These are phyloP conservation scores for Rhodosporidiobolus odoratus DNA, from an alignment of 768 basidiomycete genomes.

Conservation along the genomic window DNA sequence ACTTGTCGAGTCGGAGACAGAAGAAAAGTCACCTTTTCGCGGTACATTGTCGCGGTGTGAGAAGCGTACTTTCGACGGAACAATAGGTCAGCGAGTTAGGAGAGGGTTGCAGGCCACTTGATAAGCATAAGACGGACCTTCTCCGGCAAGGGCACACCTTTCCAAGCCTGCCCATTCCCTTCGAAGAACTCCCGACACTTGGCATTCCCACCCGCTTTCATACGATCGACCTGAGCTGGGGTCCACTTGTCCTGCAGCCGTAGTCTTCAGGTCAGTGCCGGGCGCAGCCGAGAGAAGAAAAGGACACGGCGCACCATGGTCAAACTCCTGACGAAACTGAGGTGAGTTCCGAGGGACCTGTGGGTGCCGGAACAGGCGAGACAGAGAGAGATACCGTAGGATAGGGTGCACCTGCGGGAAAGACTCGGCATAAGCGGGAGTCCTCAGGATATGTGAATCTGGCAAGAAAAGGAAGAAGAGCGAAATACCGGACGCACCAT, in stretches of 20 bases:
- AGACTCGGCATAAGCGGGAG: background rate
- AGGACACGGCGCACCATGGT: slow-evolving; percentile 45
- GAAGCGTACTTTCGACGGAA: slow-evolving; percentile 61
- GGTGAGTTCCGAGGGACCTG: slow-evolving; percentile 87
- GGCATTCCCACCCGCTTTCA: slow-evolving; percentile 87
- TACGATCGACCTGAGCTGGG: slow-evolving; percentile 49
- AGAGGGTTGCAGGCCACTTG: slow-evolving; percentile 16
- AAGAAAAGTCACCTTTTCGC: too few species aligned
- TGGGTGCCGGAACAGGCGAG: slow-evolving; percentile 64
- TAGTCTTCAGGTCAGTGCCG: too few species aligned
- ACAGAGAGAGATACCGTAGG: slow-evolving; percentile 72
- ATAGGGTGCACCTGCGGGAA: slow-evolving; percentile 23
- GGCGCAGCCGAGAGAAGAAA: background rate
- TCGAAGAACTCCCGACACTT: slow-evolving; percentile 73
- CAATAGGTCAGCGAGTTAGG: background rate
- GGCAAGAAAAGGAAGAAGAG: background rate
- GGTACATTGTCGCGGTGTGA: slow-evolving; percentile 91
- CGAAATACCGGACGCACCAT: background rate
- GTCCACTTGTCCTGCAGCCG: slow-evolving; percentile 39
- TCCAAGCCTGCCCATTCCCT: slow-evolving; percentile 63
- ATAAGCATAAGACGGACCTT: slow-evolving; percentile 48
- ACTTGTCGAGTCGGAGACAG: too few species aligned
- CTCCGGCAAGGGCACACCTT: slow-evolving; percentile 60
- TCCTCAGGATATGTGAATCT: background rate
- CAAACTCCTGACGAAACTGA: slow-evolving; percentile 47